Conservation (phyloP, 148 eudicot species). For the Euryodendron excelsum region DNA sequence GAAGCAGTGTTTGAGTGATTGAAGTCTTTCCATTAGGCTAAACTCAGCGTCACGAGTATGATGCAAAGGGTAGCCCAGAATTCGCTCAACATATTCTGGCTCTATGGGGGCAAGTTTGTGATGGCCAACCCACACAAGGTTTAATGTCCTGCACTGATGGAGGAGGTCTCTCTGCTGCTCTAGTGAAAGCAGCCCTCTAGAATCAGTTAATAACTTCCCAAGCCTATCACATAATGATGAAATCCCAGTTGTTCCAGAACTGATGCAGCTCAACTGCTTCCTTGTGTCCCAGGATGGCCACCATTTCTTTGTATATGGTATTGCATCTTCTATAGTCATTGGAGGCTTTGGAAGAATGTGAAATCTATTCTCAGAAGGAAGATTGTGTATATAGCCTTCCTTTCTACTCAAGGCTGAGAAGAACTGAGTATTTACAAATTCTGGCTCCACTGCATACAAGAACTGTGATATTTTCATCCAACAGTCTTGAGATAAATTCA, state of each 20-base stretch:
- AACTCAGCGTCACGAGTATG: slow-evolving; percentile 62
- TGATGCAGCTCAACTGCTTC: slow-evolving; percentile 64
- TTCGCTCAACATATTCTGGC: slow-evolving; percentile 64
- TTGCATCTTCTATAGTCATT: slow-evolving; percentile 65
- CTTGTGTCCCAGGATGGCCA: slow-evolving; percentile 96
- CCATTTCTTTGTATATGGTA: slow-evolving; percentile 67
- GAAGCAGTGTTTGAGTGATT: slow-evolving; percentile 58
- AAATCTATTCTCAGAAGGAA: slow-evolving; percentile 60
- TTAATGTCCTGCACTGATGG: slow-evolving; percentile 50
- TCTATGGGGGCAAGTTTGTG: slow-evolving; percentile 64
- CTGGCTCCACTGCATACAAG: slow-evolving; percentile 68
- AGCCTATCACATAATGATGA: slow-evolving; percentile 59
- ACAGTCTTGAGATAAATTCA: slow-evolving; percentile 49
- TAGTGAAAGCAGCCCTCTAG: slow-evolving; percentile 48
- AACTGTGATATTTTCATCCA: slow-evolving; percentile 84
- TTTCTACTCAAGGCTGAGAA: slow-evolving; percentile 79
- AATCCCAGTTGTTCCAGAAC: slow-evolving; percentile 42
- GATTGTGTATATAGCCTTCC: slow-evolving; percentile 90
- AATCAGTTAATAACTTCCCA: slow-evolving; percentile 41
- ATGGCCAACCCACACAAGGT: slow-evolving; percentile 75
- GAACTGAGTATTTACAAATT: slow-evolving; percentile 49
- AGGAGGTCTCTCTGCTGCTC: slow-evolving; percentile 65
- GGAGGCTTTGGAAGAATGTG: slow-evolving; percentile 64
- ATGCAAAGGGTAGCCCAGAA: slow-evolving; percentile 70
- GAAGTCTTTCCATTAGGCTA: slow-evolving; percentile 52